A percentile compares a stretch with the other conserved stretches of the same genome.
These are phyloP conservation scores for Wallacemonas sp. DNA, from an alignment of 208 protist genomes.

Conservation along the genomic window DNA sequence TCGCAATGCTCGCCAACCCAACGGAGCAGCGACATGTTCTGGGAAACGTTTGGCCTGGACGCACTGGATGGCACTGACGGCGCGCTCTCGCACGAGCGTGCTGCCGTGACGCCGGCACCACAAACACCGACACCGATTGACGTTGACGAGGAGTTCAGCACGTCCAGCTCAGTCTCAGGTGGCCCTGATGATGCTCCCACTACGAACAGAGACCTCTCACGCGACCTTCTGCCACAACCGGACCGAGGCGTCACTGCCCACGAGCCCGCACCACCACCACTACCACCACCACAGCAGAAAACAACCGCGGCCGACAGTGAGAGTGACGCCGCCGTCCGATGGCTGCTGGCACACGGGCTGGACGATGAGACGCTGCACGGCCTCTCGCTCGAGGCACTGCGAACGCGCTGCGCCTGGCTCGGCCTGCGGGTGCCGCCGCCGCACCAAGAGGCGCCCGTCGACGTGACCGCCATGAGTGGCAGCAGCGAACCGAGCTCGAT, in stretches of 20 bases:
- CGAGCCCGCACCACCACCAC: too few relatives aligned
- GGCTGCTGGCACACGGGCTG: slow-evolving; percentile 8
- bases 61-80: slow-evolving; percentile 16
- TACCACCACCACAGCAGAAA: too few relatives aligned
- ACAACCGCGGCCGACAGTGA: too few relatives aligned
- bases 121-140: slow-evolving; percentile 18
- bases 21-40: slow-evolving; percentile 19
- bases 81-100: too few relatives aligned
- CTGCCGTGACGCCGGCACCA: too few relatives aligned
- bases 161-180: not conserved
- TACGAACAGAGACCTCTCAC: too few relatives aligned
- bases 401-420: not conserved
- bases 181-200: not conserved
- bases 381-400: not conserved
- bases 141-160: not conserved
- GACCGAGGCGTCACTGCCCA: too few relatives aligned
- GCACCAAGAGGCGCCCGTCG: too few relatives aligned
- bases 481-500: not conserved
- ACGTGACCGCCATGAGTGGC: too few relatives aligned
- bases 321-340: not conserved
- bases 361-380: not conserved
- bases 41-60: slow-evolving; percentile 39
- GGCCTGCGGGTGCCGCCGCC: slow-evolving; percentile 7
- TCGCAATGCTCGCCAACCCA: not conserved
- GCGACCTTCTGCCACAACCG: too few relatives aligned